Conservation (phyloP, 257 asterid genomes). For the Solanum commersonii region DNA sequence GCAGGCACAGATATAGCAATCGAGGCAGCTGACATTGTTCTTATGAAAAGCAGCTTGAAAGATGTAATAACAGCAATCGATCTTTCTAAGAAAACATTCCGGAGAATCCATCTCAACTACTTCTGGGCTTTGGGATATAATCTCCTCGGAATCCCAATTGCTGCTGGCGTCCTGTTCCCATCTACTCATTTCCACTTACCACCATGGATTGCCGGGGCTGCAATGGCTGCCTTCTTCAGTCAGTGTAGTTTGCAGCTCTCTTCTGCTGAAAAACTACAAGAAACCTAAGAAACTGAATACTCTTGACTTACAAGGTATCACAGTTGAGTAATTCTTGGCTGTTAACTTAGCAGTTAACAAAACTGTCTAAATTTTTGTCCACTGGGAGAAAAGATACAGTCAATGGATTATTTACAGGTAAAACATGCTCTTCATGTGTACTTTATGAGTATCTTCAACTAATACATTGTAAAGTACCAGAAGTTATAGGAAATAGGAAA, state of each 20-base stretch:
- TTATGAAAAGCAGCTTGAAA: slow-evolving; percentile 80
- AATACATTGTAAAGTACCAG: background rate
- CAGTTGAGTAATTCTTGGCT: slow-evolving; percentile 11
- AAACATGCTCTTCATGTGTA: background rate
- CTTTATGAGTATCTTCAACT: background rate
- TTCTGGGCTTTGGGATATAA: slow-evolving; percentile 80
- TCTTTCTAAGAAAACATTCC: slow-evolving; percentile 63
- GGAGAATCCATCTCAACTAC: slow-evolving; percentile 59
- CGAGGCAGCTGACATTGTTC: slow-evolving; percentile 85
- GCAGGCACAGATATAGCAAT: slow-evolving; percentile 87
- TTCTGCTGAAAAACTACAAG: slow-evolving; percentile 56
- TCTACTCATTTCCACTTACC: slow-evolving; percentile 64
- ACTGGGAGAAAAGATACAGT: background rate
- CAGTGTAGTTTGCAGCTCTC: slow-evolving; percentile 88
- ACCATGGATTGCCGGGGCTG: slow-evolving; percentile 93
- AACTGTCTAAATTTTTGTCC: background rate
- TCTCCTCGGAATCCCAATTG: slow-evolving; percentile 60
- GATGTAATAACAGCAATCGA: slow-evolving; percentile 80
- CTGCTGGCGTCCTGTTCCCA: slow-evolving; percentile 73
- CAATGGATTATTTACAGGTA: background rate
- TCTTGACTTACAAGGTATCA: slow-evolving; percentile 23
- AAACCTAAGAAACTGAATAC: slow-evolving; percentile 54
- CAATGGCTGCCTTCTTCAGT: slow-evolving; percentile 95
- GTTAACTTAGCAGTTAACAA: background rate
- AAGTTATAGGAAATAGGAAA: background rate